Evolutionary conservation across 2,329 filamentous ascomycete genomes (phyloP).

Genomic region (Colletotrichum musicola): DNA sequence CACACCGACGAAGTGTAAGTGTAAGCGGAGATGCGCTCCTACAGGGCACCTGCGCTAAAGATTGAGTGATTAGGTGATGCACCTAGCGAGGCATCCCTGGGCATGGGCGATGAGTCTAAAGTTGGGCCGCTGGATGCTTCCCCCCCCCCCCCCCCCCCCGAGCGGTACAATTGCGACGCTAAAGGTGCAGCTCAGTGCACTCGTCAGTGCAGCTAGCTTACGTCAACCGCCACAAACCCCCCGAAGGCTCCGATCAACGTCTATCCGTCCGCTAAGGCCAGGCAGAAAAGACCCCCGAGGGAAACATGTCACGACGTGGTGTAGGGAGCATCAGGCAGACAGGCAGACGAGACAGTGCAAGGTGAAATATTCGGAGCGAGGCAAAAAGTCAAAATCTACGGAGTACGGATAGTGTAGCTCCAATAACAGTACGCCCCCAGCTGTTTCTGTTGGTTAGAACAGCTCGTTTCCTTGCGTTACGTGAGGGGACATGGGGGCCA

Average conservation of each 20-base stretch:
- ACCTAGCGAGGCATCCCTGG: background rate
- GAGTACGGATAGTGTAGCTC: no score
- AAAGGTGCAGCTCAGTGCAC: background rate
- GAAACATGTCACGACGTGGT: no score
- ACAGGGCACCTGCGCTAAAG: background rate
- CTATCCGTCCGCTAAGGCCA: background rate
- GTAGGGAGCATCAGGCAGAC: no score
- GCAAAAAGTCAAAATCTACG: background rate
- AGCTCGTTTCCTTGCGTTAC: constrained; percentile 19
- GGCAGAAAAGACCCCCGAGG: no score
- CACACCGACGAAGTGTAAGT: no score
- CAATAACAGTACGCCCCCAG: background rate
- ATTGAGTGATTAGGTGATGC: background rate
- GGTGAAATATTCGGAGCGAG: background rate
- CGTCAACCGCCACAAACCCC: constrained; percentile 7
- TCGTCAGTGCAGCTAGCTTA: background rate
- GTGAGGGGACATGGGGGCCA: constrained; percentile 12
- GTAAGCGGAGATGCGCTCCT: no score
- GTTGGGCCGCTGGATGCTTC: background rate
- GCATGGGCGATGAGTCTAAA: constrained; percentile 1
- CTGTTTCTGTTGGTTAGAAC: background rate
- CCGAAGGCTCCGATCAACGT: background rate
- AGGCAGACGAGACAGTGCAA: background rate
- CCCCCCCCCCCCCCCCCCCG: background rate
- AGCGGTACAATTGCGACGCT: constrained; percentile 13